Base-by-base conservation (phyloP, 2,329 filamentous ascomycete genomes). In the Fusarium sp. region DNA sequence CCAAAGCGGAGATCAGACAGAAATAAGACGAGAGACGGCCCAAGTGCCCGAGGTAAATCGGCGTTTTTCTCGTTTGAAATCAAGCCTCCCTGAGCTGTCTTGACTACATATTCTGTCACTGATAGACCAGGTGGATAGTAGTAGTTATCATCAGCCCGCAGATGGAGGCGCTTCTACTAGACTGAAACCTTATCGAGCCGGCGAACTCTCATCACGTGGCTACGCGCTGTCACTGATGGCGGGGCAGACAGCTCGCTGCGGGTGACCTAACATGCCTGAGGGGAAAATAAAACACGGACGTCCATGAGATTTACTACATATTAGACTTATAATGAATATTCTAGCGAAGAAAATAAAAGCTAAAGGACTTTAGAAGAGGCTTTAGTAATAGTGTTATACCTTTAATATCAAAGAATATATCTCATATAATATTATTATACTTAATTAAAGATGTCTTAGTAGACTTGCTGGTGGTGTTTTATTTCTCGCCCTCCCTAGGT, bases 131-230 rank as follows among this genome's bases (percentile, higher is more conserved):
- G 49, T 37, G n/a, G 23, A 49, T 22, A n/a, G 27, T 23, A 8
- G n/a, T 10, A 30, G 27, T 4, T 30, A 30, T 13, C 25, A 25
- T 13, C 7, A 9, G 23, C 23, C 25, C 25, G 27, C 11, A 35
- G 44, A 19, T 46, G 17, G 35, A 46, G 44, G n/a, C 43, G 27
- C 39, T 44, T 6, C 17, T 13, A 43, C 20, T n/a, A 37, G 17
- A 37, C 35, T 37, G 35, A 10, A 37, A 37, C 30, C 35, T 30
- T 27, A 30, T 30, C 10, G 22, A 47, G 27, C 27, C 27, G 9
- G 27, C 25, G 14, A 56, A 47, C 23, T 46, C 54, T 48, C 35
- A 45, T 76, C 74, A 75, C 73, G 74, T 76, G 73, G 46, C 10
- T 51, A 50, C 49, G 62, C 67, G 66, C 67, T 70, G 70, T 73